A percentile compares a stretch with the other conserved stretches of the same genome.
Conservation (phyloP, 2,329 filamentous ascomycete genomes). For the Macrophomina pseudophaseolina region DNA sequence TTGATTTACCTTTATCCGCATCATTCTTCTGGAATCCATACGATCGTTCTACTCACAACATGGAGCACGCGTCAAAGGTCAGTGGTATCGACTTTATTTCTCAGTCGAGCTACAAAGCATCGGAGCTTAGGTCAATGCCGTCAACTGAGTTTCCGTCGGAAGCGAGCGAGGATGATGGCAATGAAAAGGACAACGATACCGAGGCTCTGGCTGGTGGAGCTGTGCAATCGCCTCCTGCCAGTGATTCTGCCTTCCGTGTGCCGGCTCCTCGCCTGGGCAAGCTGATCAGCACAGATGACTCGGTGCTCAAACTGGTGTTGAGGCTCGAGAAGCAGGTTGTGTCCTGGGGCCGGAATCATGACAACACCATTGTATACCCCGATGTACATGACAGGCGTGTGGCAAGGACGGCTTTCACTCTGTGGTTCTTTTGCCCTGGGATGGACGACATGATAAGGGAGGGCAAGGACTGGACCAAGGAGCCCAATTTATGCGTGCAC, state of each 20-base stretch:
- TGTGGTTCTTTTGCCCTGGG: constrained; percentile 74
- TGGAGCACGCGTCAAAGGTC: constrained; percentile 53
- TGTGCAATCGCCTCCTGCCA: constrained; percentile 3
- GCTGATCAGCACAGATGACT: constrained; percentile 69
- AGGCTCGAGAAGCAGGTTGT: constrained; percentile 70
- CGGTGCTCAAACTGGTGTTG: constrained; percentile 65
- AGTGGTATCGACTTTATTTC: constrained; percentile 51
- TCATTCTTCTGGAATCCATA: constrained; percentile 53
- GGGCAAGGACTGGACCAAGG: constrained; percentile 59
- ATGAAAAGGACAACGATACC: constrained; percentile 8
- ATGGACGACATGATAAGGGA: constrained; percentile 60
- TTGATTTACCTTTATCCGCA: constrained; percentile 49
- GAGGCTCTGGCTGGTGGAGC: constrained; percentile 1
- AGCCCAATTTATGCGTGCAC: constrained; percentile 66
- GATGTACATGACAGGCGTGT: constrained; percentile 70
- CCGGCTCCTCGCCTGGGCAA: constrained; percentile 62
- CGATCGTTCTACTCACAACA: constrained; percentile 51
- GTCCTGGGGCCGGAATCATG: constrained; percentile 75
- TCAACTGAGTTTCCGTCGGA: constrained; percentile 19
- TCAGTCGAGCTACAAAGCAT: constrained; percentile 30
- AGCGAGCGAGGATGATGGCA: constrained; percentile 7
- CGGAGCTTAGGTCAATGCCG: constrained; percentile 9
- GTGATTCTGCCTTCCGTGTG: constrained; percentile 37
- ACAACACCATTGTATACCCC: constrained; percentile 72
- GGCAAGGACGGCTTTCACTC: constrained; percentile 79